phyloP scores from a whole-genome alignment of 2,329 filamentous ascomycete species.

The Chaetomium olivaceum region DNA sequence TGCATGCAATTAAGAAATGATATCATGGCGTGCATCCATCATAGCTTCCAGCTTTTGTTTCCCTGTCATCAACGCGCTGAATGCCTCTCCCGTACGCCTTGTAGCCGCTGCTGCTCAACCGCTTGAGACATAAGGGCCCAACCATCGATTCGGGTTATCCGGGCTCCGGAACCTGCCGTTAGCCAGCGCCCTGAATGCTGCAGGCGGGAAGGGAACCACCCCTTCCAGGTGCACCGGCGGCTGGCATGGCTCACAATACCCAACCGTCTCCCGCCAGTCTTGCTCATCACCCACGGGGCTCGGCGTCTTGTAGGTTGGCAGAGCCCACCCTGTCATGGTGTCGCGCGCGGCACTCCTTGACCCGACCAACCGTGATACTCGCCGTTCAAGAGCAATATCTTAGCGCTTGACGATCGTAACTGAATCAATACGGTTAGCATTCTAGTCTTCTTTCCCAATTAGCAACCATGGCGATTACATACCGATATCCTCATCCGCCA shows the following conservation, averaged over 20 bases:
- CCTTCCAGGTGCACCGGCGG: neutral
- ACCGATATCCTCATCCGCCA: constrained; percentile 97
- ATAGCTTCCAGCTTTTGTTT: neutral
- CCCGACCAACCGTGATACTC: neutral
- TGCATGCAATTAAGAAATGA: neutral
- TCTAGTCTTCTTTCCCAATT: neutral
- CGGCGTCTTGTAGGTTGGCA: constrained; percentile 7
- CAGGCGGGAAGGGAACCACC: neutral
- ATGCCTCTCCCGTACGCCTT: neutral
- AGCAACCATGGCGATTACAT: constrained; percentile 43
- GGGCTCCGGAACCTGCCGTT: neutral
- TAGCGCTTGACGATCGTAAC: constrained; percentile 71
- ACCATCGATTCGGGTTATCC: neutral
- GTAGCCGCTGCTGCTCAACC: neutral
- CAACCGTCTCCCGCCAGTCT: neutral
- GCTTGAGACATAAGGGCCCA: neutral
- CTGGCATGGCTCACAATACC: neutral
- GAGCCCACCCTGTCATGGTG: neutral
- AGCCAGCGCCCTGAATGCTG: neutral
- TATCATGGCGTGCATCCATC: constrained; percentile 12
- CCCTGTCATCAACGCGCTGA: neutral
- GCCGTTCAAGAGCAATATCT: neutral
- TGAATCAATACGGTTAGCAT: constrained; percentile 35
- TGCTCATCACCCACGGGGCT: neutral
- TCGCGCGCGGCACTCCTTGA: neutral